Base-by-base conservation (phyloP, 768 basidiomycete genomes). In the Lentinula boryana region DNA sequence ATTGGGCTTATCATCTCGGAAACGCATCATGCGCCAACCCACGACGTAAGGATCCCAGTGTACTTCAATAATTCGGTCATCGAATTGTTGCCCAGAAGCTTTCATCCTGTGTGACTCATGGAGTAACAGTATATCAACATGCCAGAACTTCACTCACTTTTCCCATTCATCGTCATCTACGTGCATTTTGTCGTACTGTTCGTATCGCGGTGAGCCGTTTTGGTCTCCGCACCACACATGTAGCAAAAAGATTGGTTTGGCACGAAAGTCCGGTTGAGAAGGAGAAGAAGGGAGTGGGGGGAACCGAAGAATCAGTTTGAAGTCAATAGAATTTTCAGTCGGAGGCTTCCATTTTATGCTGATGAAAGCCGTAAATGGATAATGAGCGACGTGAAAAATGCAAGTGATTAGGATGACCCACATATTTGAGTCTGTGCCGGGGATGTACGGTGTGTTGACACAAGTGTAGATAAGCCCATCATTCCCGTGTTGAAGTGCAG, bases 291-390 rank as follows among this genome's bases (percentile, higher is more conserved):
- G 69, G 3, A 74, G 71, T 1, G 93, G 84, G 0, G 96, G 95
- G 71, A 98, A 99, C 35, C 93, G 88, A n/a, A 99, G 77, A 53
- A 95, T 83, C 32, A 98, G 87, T 71, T 94, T 93, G 79, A 99
- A 98, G 72, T 99, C 97, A 67, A 98, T 89, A 1, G 95, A 95
- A 71, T 99, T 99, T 70, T 98, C 96, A 1, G 89, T 91, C 0
- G 97, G 95, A 1, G 95, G 95, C 72, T 99, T 99, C 97, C 97
- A 99, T 74, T 99, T 99, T 68, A 99, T 73, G 64, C 96, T 98
- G 65, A 31, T 56, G 36, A 16, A 51, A 64, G 41, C 2, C 2
- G 41, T 0, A 3, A 43, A 43, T 27, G 46, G 1, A 23, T 9
- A 8, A 48, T 21, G 46, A 23, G 35, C 55, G 32, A 35, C 3